A percentile compares a stretch with the other conserved stretches of the same genome.
Conservation (phyloP, 331 rosid species). For the Telfairia occidentalis region DNA sequence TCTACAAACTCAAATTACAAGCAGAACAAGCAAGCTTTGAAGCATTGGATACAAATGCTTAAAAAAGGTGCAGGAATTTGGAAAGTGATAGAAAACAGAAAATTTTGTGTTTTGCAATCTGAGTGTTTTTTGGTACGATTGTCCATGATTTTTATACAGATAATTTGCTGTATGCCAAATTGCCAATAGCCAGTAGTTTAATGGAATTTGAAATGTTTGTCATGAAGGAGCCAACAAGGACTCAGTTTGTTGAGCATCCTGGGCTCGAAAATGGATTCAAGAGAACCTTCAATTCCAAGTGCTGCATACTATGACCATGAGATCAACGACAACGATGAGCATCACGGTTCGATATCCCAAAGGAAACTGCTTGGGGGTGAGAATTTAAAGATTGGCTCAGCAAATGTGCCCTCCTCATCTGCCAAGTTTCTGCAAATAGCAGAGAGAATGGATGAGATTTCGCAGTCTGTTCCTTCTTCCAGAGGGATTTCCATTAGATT, state of each 20-base stretch:
- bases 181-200: neutral
- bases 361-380: constrained; percentile 20
- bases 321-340: constrained; percentile 14
- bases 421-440: constrained; percentile 10
- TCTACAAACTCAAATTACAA: neutral
- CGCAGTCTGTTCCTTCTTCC: constrained; percentile 17
- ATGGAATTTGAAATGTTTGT: constrained; percentile 3
- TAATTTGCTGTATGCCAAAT: neutral
- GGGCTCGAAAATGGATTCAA: constrained; percentile 6
- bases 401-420: constrained; percentile 16
- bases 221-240: constrained; percentile 4
- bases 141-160: neutral
- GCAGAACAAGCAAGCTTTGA: neutral
- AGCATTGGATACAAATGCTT: neutral
- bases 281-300: constrained; percentile 9
- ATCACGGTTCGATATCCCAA: constrained; percentile 23
- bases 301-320: neutral
- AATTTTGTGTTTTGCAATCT: neutral
- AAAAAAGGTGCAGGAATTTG: neutral
- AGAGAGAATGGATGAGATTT: constrained; percentile 15
- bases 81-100: neutral
- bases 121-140: too few species aligned
- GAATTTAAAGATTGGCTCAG: constrained; percentile 1
- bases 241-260: neutral
- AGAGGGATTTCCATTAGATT: constrained; percentile 11